Evolutionary conservation across 352 stramenopile genomes (phyloP).

Genomic region (Pythium apleroticum): DNA sequence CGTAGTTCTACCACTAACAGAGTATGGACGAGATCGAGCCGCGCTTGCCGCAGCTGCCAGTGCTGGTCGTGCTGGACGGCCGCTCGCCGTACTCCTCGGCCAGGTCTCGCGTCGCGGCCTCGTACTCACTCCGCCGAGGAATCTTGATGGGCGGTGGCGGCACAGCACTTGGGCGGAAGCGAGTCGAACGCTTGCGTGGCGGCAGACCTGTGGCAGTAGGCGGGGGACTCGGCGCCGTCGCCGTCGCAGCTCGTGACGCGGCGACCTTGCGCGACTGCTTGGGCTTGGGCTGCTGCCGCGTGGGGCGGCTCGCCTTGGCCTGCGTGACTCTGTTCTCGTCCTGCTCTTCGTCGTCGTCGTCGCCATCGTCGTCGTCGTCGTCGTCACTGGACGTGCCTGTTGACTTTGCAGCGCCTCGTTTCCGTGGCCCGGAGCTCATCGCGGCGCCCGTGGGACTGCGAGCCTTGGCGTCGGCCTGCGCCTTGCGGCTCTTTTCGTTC

Average conservation of each 20-base stretch:
- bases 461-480: conserved; percentile 55
- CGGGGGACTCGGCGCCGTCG: neutral
- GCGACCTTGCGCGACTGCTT: conserved; percentile 2
- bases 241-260: neutral
- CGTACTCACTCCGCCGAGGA: conserved; percentile 38
- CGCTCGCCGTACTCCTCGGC: conserved; percentile 25
- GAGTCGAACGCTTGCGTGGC: conserved; percentile 11
- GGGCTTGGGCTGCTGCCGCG: neutral
- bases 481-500: conserved; percentile 83
- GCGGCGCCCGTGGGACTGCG: conserved; percentile 26
- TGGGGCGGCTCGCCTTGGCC: conserved; percentile 12
- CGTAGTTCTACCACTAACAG: conserved; percentile 30
- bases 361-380: conserved; percentile 20
- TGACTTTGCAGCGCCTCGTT: conserved; percentile 1
- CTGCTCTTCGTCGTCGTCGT: conserved; percentile 16
- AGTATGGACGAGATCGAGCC: conserved; percentile 77
- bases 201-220: neutral
- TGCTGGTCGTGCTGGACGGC: conserved; percentile 55
- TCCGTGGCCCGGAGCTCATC: neutral
- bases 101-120: conserved; percentile 16
- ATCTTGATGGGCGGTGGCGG: conserved; percentile 70
- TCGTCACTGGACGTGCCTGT: conserved; percentile 8
- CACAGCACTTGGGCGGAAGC: conserved; percentile 19
- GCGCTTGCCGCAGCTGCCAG: conserved; percentile 47
- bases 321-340: conserved; percentile 16